Percentiles rank a stretch among this genome's conserved stretches.
Evolutionary conservation across 2,329 filamentous ascomycete species (phyloP).

Genomic region (Leptographium galeiforme): DNA sequence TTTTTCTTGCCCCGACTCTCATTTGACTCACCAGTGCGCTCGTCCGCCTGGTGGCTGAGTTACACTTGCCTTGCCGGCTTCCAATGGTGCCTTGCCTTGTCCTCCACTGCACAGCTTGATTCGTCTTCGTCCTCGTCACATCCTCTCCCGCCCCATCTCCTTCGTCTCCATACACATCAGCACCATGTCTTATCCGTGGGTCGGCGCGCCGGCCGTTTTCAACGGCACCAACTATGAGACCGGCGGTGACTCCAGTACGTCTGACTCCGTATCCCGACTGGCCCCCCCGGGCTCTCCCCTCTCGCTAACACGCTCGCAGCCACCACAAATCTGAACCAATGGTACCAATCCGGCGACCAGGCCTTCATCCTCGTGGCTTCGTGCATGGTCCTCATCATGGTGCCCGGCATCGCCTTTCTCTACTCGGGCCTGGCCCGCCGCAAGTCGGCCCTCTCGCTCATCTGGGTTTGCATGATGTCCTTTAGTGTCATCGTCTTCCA

Average conservation of each 20-base stretch:
- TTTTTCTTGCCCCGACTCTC: background rate
- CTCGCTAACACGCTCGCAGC: slow-evolving; percentile 31
- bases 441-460: slow-evolving; percentile 93
- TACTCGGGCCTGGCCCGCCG: slow-evolving; percentile 95
- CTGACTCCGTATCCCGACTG: background rate
- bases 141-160: background rate
- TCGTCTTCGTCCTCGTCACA: background rate
- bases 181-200: slow-evolving; percentile 45
- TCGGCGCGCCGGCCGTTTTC: slow-evolving; percentile 44
- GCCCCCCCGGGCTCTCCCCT: too few relatives aligned
- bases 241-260: slow-evolving; percentile 70
- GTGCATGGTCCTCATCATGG: slow-evolving; percentile 92
- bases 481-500: slow-evolving; percentile 88
- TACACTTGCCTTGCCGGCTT: background rate
- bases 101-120: background rate
- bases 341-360: slow-evolving; percentile 83
- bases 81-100: background rate
- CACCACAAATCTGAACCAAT: slow-evolving; percentile 84
- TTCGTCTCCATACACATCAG: background rate
- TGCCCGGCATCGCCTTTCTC: slow-evolving; percentile 91
- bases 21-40: background rate
- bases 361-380: slow-evolving; percentile 83
- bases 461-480: slow-evolving; percentile 94
- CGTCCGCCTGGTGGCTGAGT: background rate
- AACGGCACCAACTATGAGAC: slow-evolving; percentile 50